Base-by-base conservation (phyloP, 1,284 basidiomycete genomes). In the Mycosarcoma mackinlayi region DNA sequence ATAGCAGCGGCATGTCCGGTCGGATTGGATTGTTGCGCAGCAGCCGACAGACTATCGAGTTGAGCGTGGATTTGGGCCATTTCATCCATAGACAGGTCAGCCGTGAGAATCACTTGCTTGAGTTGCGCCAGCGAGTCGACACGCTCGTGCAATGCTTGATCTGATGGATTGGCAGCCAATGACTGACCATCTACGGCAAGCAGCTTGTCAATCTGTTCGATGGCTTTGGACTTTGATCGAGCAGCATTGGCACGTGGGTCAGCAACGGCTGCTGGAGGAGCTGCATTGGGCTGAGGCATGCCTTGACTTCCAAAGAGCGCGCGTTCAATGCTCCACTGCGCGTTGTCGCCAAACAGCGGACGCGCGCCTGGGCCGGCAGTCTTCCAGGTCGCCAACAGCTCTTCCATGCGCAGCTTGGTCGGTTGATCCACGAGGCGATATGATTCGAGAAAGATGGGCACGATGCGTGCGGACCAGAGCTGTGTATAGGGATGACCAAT, bases 1-100 rank as follows among this genome's bases (percentile, higher is more conserved):
- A 66, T 55, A 5, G 62, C 83, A 61, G 71, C 56, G 38, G 78
- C 71, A 28, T 66, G 63, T 28, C 64, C 74, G 50, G 78, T 82
- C 61, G 52, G 69, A 23, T 50, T 46, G 18, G 49, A 24, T 27
- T 25, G 33, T 27, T 60, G 55, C 18, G 61, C 34, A 6, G 41
- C 42, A 25, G 56, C 45, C 30, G 88, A 86, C 18, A 93, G 84
- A 28, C 86, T 86, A 33, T 91, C 89, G 6, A 95, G 83, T 78
- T 93, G 92, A 30, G 84, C 83, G 0, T 93, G 86, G 53, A 95
- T 94, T 78, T 92, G 91, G 37, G 86, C 86, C 25, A 94, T 85
- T 78, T 94, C 91, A 24, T 88, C 88, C 73, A 90, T 89, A 2
- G 91, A 91, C 16, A 94, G 89, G 14, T 90, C 90, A 2, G 88